Conservation (phyloP, 2,329 filamentous ascomycete genomes). For the Didymella sp. region DNA sequence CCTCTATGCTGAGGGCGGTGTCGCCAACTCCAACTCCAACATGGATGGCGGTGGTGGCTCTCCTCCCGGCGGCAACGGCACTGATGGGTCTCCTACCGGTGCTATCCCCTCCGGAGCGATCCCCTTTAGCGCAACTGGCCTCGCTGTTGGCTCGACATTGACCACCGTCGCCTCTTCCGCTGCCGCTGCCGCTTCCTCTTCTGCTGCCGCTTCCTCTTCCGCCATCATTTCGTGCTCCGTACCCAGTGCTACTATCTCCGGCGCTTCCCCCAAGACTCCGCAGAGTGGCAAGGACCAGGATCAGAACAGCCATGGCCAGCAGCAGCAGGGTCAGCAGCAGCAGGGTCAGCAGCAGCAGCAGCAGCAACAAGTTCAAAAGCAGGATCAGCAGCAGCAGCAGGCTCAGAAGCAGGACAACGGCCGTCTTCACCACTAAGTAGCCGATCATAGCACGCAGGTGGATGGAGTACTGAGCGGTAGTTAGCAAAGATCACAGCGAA, state of each 20-base stretch:
- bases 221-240: neutral
- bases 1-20: constrained; percentile 38
- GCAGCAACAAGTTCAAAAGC: constrained; percentile 7
- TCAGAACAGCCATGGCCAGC: constrained; percentile 5
- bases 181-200: constrained; percentile 4
- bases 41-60: constrained; percentile 26
- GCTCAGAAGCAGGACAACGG: constrained; percentile 7
- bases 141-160: constrained; percentile 17
- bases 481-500: constrained; percentile 17
- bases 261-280: constrained; percentile 4
- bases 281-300: constrained; percentile 8
- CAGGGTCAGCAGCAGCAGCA: constrained; percentile 7
- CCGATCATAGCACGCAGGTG: too few relatives aligned
- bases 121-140: neutral
- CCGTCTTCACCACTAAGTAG: constrained; percentile 1
- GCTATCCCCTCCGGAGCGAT: constrained; percentile 3
- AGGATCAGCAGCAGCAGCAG: constrained; percentile 5
- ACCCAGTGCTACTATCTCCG: constrained; percentile 1
- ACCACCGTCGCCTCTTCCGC: constrained; percentile 12
- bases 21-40: constrained; percentile 33
- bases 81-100: constrained; percentile 10
- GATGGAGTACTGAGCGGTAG: constrained; percentile 5
- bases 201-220: constrained; percentile 5
- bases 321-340: constrained; percentile 8
- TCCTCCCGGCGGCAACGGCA: constrained; percentile 19